phyloP scores from a whole-genome alignment of 2,329 filamentous ascomycete genomes.

The Trichophyton benhamiae region DNA sequence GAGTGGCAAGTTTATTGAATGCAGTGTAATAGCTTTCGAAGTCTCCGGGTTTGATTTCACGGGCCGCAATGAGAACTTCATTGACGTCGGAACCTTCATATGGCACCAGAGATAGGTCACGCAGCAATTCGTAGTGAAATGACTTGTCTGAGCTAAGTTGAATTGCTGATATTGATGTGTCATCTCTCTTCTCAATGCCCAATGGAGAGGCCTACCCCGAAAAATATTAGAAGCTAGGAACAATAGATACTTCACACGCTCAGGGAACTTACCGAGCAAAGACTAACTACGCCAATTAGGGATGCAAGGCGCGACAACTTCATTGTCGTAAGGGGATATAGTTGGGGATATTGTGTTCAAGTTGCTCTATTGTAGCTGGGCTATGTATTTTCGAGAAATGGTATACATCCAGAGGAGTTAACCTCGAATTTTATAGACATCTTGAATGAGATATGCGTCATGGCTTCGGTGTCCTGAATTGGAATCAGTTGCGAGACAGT shows the following conservation, averaged over 20 bases:
- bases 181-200: background rate
- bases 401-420: background rate
- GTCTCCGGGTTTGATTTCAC: conserved; percentile 9
- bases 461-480: background rate
- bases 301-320: background rate
- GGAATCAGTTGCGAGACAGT: background rate
- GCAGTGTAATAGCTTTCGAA: conserved; percentile 8
- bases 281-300: background rate
- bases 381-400: background rate
- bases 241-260: background rate
- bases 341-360: background rate
- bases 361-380: background rate
- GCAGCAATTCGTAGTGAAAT: conserved; percentile 13
- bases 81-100: conserved; percentile 10
- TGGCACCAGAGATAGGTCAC: background rate
- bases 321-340: background rate
- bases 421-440: background rate
- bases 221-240: background rate
- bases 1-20: conserved; percentile 13
- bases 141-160: conserved; percentile 11
- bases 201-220: background rate
- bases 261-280: background rate
- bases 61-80: conserved; percentile 11
- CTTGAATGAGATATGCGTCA: background rate
- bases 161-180: background rate